Evolutionary conservation across 495 filamentous ascomycete species (phyloP).

Genomic region (Glarea lozoyensis): DNA sequence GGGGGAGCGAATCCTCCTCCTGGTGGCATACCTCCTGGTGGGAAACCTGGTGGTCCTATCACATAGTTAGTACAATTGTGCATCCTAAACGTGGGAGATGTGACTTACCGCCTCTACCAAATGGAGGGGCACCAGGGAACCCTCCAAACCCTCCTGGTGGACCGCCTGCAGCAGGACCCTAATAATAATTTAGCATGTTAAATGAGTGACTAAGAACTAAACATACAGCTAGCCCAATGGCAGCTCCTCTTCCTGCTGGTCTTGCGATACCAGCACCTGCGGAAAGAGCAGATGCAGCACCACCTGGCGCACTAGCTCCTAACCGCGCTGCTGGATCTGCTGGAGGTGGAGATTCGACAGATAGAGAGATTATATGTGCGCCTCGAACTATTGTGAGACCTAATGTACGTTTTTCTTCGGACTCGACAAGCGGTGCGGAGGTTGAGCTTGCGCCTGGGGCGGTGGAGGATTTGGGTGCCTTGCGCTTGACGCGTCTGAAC

Average conservation of each 20-base stretch:
- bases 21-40: too few species aligned
- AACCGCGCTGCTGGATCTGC: conserved; percentile 87
- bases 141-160: conserved; percentile 33
- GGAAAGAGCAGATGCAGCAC: conserved; percentile 54
- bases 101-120: conserved; percentile 72
- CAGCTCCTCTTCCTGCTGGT: conserved; percentile 85
- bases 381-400: conserved; percentile 93
- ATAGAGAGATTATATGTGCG: conserved; percentile 84
- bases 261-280: conserved; percentile 86
- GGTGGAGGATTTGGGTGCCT: conserved; percentile 59
- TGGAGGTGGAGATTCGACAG: conserved; percentile 93
- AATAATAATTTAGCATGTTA: conserved; percentile 24
- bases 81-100: conserved; percentile 12
- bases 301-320: conserved; percentile 64
- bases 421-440: conserved; percentile 58
- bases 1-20: conserved; percentile 39
- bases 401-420: conserved; percentile 92
- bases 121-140: conserved; percentile 46
- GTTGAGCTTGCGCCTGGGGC: conserved; percentile 53
- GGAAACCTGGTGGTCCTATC: conserved; percentile 42
- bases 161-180: conserved; percentile 82
- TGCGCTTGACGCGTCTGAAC: conserved; percentile 90
- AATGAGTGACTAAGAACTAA: conserved; percentile 17
- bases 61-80: not conserved
- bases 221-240: conserved; percentile 63